These are phyloP conservation scores for Erodium texanum DNA, from an alignment of 441 rosid genomes.

Conservation along the genomic window DNA sequence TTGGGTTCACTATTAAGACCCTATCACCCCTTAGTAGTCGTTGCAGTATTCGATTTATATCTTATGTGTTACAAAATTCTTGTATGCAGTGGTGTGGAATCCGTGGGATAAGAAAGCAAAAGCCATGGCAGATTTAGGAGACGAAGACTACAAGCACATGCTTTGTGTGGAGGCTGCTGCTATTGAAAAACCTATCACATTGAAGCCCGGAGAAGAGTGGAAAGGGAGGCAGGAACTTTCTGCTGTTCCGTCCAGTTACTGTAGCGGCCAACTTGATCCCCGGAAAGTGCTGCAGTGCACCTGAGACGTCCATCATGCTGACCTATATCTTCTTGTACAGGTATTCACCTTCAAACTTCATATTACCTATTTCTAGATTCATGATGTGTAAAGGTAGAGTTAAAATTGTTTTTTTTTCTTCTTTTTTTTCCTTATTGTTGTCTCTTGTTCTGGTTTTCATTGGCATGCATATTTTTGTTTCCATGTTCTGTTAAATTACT, in stretches of 20 bases:
- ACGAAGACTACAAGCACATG: conserved; percentile 89
- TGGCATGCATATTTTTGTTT: too few relatives aligned
- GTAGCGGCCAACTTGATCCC: conserved; percentile 44
- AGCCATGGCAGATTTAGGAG: conserved; percentile 74
- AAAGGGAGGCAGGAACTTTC: conserved; percentile 81
- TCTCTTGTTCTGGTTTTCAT: too few relatives aligned
- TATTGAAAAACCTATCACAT: conserved; percentile 63
- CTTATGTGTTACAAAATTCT: too few relatives aligned
- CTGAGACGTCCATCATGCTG: conserved; percentile 18
- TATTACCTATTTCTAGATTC: too few relatives aligned
- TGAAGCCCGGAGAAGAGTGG: conserved; percentile 95
- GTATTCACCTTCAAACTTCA: conserved; percentile 15
- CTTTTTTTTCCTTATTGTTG: too few relatives aligned
- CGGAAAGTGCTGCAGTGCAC: conserved; percentile 46
- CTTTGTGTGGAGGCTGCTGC: conserved; percentile 84
- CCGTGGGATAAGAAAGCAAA: conserved; percentile 93
- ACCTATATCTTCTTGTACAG: conserved; percentile 26
- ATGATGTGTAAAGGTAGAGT: too few relatives aligned
- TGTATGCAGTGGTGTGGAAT: conserved; percentile 84
- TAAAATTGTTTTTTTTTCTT: too few relatives aligned
- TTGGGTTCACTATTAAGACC: too few relatives aligned
- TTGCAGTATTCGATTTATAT: too few relatives aligned
- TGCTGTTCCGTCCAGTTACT: conserved; percentile 79
- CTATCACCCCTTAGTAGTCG: neutral
- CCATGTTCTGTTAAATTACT: too few relatives aligned